phyloP scores from a whole-genome alignment of 75 land plant species.

The Pinus albicaulis region DNA sequence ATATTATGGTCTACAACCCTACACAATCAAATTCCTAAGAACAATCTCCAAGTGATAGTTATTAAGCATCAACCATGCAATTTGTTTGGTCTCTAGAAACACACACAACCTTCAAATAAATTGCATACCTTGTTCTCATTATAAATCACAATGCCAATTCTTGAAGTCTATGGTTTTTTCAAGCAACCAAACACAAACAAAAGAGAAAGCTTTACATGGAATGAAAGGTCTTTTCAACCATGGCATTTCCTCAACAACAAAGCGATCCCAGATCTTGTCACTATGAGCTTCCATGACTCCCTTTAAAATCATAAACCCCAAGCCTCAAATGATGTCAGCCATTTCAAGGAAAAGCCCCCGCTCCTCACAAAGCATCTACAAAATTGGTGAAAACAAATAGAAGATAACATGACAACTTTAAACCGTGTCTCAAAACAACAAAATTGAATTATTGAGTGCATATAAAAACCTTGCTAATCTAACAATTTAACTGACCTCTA shows the following conservation, averaged over 20 bases:
- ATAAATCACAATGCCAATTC: too few species aligned
- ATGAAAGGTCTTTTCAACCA: neutral
- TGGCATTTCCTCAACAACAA: slow-evolving; percentile 59
- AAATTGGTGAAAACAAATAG: neutral
- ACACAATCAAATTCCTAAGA: too few species aligned
- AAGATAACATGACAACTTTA: neutral
- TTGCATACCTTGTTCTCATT: too few species aligned
- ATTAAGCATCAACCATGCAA: too few species aligned
- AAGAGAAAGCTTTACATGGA: neutral
- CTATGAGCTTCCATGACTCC: slow-evolving; percentile 48
- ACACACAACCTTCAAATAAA: too few species aligned
- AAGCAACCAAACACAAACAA: neutral
- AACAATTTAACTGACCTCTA: slow-evolving; percentile 44
- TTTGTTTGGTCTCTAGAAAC: too few species aligned
- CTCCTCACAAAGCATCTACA: slow-evolving; percentile 70
- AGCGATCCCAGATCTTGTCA: slow-evolving; percentile 60
- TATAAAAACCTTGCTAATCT: neutral
- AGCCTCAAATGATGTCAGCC: slow-evolving; percentile 36
- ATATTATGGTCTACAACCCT: too few species aligned
- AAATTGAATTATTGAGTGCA: neutral
- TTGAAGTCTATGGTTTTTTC: neutral
- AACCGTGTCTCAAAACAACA: neutral
- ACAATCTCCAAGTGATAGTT: too few species aligned
- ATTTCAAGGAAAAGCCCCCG: slow-evolving; percentile 55
- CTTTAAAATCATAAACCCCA: slow-evolving; percentile 62